Evolutionary conservation across 768 basidiomycete genomes (phyloP).

Genomic region (Boletus pseudo-olivaceus): DNA sequence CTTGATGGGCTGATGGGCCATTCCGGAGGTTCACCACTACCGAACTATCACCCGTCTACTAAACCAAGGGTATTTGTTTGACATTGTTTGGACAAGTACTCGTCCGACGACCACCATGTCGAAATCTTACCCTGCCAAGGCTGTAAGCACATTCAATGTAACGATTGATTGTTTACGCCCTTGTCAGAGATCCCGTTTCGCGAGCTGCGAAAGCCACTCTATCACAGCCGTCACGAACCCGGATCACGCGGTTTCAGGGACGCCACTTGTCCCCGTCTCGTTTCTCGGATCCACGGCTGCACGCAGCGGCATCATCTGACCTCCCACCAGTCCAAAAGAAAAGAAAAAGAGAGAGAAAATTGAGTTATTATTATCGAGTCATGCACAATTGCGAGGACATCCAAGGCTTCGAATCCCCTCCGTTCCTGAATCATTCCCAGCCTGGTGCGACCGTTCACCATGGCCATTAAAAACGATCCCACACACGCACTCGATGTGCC

Average conservation of each 20-base stretch:
- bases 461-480: background rate
- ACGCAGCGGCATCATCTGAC: slow-evolving; percentile 7
- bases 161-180: background rate
- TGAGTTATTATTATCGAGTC: background rate
- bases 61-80: background rate
- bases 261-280: background rate
- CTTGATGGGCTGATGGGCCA: background rate
- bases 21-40: background rate
- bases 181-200: background rate
- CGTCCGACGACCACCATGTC: background rate
- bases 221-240: background rate
- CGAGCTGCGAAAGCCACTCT: background rate
- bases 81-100: slow-evolving; percentile 1
- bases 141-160: background rate
- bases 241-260: slow-evolving; percentile 18
- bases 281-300: background rate
- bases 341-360: background rate
- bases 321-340: too few relatives aligned
- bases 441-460: background rate
- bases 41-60: background rate
- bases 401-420: background rate
- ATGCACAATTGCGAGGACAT: background rate
- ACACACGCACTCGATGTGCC: background rate
- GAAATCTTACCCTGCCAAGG: background rate
- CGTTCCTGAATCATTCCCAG: slow-evolving; percentile 5